These are phyloP conservation scores for Cryptosporidium meleagridis DNA, from an alignment of 169 alveolate species.

Conservation along the genomic window DNA sequence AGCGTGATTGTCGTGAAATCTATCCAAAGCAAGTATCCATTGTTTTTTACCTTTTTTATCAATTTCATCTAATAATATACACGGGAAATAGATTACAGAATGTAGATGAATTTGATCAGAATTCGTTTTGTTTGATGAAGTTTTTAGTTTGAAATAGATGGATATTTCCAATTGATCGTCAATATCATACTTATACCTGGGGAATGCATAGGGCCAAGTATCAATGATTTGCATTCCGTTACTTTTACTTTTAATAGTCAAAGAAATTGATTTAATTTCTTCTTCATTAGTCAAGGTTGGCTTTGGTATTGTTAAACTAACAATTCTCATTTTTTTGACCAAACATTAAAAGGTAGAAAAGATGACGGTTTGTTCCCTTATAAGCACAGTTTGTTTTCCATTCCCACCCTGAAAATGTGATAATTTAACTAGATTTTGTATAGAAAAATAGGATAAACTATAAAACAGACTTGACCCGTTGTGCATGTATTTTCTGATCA, in stretches of 20 bases:
- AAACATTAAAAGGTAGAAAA: not conserved
- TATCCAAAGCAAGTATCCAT: slow-evolving; percentile 56
- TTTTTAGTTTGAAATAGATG: slow-evolving; percentile 2
- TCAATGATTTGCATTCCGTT: slow-evolving; percentile 12
- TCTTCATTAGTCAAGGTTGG: slow-evolving; percentile 43
- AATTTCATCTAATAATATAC: slow-evolving; percentile 34
- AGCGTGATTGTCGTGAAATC: not conserved
- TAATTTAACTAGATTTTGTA: not conserved
- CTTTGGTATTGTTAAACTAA: slow-evolving; percentile 68
- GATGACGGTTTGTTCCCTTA: not conserved
- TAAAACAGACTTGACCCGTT: slow-evolving; percentile 6
- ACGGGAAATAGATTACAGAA: slow-evolving; percentile 48
- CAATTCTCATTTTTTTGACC: slow-evolving; percentile 27
- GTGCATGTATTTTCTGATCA: slow-evolving; percentile 67
- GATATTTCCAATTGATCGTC: slow-evolving; percentile 51
- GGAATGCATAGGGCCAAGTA: slow-evolving; percentile 65
- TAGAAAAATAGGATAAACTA: not conserved
- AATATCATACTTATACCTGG: slow-evolving; percentile 42
- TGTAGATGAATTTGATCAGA: slow-evolving; percentile 33
- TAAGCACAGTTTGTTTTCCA: not conserved
- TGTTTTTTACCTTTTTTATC: slow-evolving; percentile 51
- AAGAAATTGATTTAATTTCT: slow-evolving; percentile 4
- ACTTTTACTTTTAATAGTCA: slow-evolving; percentile 41
- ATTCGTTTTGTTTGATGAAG: not conserved
- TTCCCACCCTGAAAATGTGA: not conserved